Evolutionary conservation across 495 filamentous ascomycete species (phyloP).

Genomic region (Penicillium verhagenii): DNA sequence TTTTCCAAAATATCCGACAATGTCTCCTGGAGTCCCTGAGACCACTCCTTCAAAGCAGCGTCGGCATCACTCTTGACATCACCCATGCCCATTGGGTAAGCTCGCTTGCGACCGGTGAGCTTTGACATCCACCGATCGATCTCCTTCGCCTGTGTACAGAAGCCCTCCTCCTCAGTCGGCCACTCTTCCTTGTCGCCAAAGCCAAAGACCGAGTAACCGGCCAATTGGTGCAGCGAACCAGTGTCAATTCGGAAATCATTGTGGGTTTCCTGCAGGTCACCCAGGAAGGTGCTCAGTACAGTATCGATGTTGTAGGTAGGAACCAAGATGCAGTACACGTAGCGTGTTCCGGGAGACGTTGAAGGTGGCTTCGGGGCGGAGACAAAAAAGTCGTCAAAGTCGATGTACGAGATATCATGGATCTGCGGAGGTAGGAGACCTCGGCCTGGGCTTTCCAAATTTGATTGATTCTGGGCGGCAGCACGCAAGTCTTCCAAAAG

Average conservation of each 20-base stretch:
- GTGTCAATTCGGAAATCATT: conserved; percentile 96
- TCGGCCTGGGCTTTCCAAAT: conserved; percentile 30
- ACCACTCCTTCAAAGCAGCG: conserved; percentile 72
- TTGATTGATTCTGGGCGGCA: conserved; percentile 29
- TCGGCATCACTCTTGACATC: conserved; percentile 74
- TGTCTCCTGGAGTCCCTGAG: conserved; percentile 66
- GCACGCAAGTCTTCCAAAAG: conserved; percentile 53
- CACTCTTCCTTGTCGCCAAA: conserved; percentile 89
- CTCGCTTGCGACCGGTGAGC: conserved; percentile 73
- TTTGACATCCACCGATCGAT: conserved; percentile 95
- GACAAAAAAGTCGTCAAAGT: conserved; percentile 90
- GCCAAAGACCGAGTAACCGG: conserved; percentile 92
- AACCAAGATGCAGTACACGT: conserved; percentile 79
- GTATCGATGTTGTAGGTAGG: conserved; percentile 94
- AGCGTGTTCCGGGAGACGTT: conserved; percentile 51
- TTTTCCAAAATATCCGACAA: conserved; percentile 60
- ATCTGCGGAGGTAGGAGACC: conserved; percentile 59
- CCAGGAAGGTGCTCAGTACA: conserved; percentile 74
- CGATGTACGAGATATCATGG: conserved; percentile 78
- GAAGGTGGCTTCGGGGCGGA: conserved; percentile 49
- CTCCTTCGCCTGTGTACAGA: conserved; percentile 84
- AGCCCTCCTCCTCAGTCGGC: conserved; percentile 87
- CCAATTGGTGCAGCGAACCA: conserved; percentile 67
- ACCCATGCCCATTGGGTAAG: conserved; percentile 83
- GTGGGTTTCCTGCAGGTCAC: conserved; percentile 85